Percentiles rank a stretch among this genome's conserved stretches.
phyloP scores from a whole-genome alignment of 257 asterid species.

The Solanum piurae region DNA sequence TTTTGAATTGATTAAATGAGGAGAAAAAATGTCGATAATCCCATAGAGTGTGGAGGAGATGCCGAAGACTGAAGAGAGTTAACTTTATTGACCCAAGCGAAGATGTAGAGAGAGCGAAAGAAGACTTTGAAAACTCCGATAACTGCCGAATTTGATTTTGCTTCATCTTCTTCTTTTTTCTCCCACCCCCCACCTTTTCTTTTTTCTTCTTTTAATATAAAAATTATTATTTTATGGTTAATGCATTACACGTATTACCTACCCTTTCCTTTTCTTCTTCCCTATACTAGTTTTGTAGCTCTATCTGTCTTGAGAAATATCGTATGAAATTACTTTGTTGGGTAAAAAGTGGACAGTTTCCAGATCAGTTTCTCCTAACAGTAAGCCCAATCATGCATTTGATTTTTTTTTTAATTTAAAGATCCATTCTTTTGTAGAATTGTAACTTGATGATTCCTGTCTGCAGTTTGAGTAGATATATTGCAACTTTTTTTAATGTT shows the following conservation, averaged over 20 bases:
- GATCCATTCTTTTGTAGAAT: background rate
- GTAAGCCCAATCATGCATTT: conserved; percentile 20
- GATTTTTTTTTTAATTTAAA: conserved; percentile 5
- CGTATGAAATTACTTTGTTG: background rate
- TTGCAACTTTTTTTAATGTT: background rate
- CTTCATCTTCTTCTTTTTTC: conserved; percentile 7
- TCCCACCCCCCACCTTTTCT: background rate
- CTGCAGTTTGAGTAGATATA: background rate
- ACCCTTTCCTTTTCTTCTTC: conserved; percentile 13
- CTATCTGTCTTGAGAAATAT: conserved; percentile 2
- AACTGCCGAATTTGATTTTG: conserved; percentile 9
- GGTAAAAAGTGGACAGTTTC: conserved; percentile 3
- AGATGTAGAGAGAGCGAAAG: background rate
- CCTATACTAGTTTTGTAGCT: conserved; percentile 14
- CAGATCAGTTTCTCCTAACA: conserved; percentile 29
- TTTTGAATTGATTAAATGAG: background rate
- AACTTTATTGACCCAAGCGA: conserved; percentile 3
- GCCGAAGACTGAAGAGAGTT: background rate
- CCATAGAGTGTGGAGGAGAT: conserved; percentile 14
- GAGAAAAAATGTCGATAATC: conserved; percentile 7
- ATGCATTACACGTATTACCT: conserved; percentile 22
- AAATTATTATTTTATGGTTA: conserved; percentile 1
- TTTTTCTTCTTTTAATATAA: background rate
- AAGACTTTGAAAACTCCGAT: conserved; percentile 36
- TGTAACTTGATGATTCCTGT: background rate